phyloP scores from a whole-genome alignment of 2,329 filamentous ascomycete genomes.

The Aureobasidium uvarum region DNA sequence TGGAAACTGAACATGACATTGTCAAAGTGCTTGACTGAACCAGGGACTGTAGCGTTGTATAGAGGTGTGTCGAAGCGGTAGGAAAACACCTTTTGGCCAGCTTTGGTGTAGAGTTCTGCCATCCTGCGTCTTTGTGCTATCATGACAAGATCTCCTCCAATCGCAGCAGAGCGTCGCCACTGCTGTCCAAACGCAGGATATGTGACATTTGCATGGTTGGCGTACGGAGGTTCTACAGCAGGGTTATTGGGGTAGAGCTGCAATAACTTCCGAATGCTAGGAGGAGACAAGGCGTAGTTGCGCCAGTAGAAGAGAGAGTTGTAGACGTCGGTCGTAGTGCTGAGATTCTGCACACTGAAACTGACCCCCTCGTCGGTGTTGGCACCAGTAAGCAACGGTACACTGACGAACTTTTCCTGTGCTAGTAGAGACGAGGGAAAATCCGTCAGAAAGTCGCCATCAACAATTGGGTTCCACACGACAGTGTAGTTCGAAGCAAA shows the following conservation, averaged over 20 bases:
- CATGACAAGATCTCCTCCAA: slow-evolving; percentile 53
- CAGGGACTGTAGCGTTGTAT: slow-evolving; percentile 44
- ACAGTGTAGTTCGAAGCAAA: slow-evolving; percentile 31
- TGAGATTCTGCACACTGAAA: slow-evolving; percentile 44
- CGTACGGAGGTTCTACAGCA: slow-evolving; percentile 48
- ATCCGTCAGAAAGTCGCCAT: slow-evolving; percentile 50
- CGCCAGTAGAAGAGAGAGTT: slow-evolving; percentile 46
- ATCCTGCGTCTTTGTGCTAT: slow-evolving; percentile 49
- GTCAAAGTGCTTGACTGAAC: slow-evolving; percentile 50
- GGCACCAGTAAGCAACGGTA: slow-evolving; percentile 50
- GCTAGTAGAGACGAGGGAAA: slow-evolving; percentile 50
- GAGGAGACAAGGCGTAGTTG: slow-evolving; percentile 49
- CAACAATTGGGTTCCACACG: slow-evolving; percentile 40
- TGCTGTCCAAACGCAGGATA: slow-evolving; percentile 41
- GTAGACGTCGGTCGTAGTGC: slow-evolving; percentile 49
- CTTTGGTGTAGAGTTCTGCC: slow-evolving; percentile 44
- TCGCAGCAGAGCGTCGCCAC: slow-evolving; percentile 47
- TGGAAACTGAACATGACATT: slow-evolving; percentile 55
- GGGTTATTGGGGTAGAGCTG: slow-evolving; percentile 53
- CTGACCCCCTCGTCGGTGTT: slow-evolving; percentile 52
- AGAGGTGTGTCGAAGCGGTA: slow-evolving; percentile 53
- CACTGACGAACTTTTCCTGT: slow-evolving; percentile 45
- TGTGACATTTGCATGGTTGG: slow-evolving; percentile 32
- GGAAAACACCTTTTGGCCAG: slow-evolving; percentile 44
- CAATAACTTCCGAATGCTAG: slow-evolving; percentile 46